Conservation (phyloP, 106 monocot species). For the Allium cepa region DNA sequence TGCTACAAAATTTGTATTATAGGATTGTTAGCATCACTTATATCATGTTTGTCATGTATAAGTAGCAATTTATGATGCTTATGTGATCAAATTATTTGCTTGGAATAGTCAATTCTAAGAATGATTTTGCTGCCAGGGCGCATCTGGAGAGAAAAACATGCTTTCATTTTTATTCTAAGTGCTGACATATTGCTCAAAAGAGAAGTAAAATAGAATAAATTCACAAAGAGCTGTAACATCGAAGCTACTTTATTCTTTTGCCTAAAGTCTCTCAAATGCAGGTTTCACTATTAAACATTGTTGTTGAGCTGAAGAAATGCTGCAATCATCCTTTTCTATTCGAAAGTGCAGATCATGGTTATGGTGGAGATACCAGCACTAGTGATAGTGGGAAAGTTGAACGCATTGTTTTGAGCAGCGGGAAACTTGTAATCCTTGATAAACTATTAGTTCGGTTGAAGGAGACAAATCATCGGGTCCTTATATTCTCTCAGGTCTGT, state of each 20-base stretch:
- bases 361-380: constrained; percentile 79
- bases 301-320: constrained; percentile 99
- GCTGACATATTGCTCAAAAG: too few species aligned
- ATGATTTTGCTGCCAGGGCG: too few species aligned
- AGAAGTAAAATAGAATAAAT: too few species aligned
- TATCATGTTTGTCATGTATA: too few species aligned
- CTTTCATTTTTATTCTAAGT: too few species aligned
- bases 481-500: constrained; percentile 97
- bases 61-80: too few species aligned
- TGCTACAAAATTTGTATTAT: too few species aligned
- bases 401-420: constrained; percentile 94
- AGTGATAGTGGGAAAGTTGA: constrained; percentile 90
- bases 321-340: constrained; percentile 99
- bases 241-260: constrained; percentile 75
- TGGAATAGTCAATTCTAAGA: too few species aligned
- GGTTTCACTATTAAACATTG: constrained; percentile 97
- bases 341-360: constrained; percentile 99
- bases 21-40: too few species aligned
- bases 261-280: constrained; percentile 20
- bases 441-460: constrained; percentile 70
- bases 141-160: too few species aligned
- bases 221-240: background rate
- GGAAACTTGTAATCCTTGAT: constrained; percentile 94
- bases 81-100: too few species aligned
- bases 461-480: constrained; percentile 92